These are phyloP conservation scores for Neonectria hederae DNA, from an alignment of 2,329 filamentous ascomycete species.

Conservation along the genomic window DNA sequence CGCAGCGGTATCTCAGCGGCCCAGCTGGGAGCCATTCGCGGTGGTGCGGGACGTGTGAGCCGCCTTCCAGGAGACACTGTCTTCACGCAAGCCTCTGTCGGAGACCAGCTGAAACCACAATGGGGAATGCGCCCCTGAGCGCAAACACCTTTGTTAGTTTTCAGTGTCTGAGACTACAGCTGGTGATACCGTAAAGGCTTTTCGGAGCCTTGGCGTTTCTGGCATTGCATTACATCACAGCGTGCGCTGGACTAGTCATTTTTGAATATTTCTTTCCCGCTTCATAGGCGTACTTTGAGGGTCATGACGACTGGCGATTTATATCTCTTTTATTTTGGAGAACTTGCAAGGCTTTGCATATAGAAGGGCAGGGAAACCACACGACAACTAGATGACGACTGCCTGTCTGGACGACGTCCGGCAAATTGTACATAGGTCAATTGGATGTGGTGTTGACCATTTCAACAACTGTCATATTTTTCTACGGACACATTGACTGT, in stretches of 20 bases:
- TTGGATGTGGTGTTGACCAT: constrained; percentile 37
- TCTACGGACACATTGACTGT: constrained; percentile 10
- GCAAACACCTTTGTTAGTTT: constrained; percentile 20
- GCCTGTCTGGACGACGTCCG: constrained; percentile 34
- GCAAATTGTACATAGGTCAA: constrained; percentile 45
- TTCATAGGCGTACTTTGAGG: constrained; percentile 43
- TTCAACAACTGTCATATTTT: constrained; percentile 33
- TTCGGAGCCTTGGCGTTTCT: constrained; percentile 35
- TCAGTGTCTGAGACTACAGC: constrained; percentile 11
- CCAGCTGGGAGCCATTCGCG: constrained; percentile 77
- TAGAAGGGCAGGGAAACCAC: constrained; percentile 47
- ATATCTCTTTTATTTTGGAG: constrained; percentile 36
- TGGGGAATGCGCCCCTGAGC: constrained; percentile 63
- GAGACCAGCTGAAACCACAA: constrained; percentile 66
- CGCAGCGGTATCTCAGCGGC: constrained; percentile 75
- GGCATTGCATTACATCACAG: constrained; percentile 42
- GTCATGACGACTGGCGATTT: constrained; percentile 45
- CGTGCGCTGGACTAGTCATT: constrained; percentile 41
- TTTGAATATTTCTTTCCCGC: constrained; percentile 35
- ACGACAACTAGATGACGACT: constrained; percentile 44
- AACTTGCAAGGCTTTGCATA: constrained; percentile 47
- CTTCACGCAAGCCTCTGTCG: constrained; percentile 76
- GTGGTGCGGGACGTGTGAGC: constrained; percentile 86
- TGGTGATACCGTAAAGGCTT: constrained; percentile 17
- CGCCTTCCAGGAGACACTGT: constrained; percentile 84